phyloP scores from a whole-genome alignment of 768 basidiomycete species.

The Suillus spraguei region DNA sequence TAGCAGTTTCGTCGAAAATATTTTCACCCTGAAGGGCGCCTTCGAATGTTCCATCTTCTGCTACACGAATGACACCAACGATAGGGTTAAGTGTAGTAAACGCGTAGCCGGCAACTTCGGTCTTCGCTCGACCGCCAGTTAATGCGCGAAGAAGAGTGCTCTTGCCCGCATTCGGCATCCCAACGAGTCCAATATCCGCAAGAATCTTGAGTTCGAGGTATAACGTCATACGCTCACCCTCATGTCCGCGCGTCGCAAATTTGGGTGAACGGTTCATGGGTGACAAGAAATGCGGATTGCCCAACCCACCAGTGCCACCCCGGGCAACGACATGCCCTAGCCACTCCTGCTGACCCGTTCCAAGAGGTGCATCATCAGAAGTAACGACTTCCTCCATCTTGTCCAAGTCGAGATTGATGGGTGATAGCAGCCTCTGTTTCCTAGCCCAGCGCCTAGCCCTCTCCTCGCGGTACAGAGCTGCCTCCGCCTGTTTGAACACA shows the following conservation, averaged over 20 bases:
- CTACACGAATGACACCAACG: conserved; percentile 85
- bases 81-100: conserved; percentile 97
- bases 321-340: conserved; percentile 68
- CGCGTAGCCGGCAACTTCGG: conserved; percentile 86
- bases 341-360: conserved; percentile 51
- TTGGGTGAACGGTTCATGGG: conserved; percentile 77
- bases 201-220: conserved; percentile 90
- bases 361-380: conserved; percentile 62
- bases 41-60: conserved; percentile 76
- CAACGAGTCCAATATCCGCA: conserved; percentile 95
- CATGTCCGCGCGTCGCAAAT: conserved; percentile 77
- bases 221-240: conserved; percentile 76
- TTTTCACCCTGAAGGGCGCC: conserved; percentile 51
- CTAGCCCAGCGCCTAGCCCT: conserved; percentile 54
- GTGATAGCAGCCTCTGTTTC: conserved; percentile 42
- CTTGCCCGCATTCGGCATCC: conserved; percentile 94
- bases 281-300: conserved; percentile 85
- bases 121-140: conserved; percentile 82
- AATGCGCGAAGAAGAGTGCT: conserved; percentile 90
- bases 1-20: conserved; percentile 67
- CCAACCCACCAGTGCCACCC: conserved; percentile 82
- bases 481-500: conserved; percentile 74
- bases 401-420: conserved; percentile 66
- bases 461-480: conserved; percentile 59
- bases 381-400: conserved; percentile 43